Base-by-base conservation (phyloP, 805 yeast genomes). In the Sporopachydermia quercuum region DNA sequence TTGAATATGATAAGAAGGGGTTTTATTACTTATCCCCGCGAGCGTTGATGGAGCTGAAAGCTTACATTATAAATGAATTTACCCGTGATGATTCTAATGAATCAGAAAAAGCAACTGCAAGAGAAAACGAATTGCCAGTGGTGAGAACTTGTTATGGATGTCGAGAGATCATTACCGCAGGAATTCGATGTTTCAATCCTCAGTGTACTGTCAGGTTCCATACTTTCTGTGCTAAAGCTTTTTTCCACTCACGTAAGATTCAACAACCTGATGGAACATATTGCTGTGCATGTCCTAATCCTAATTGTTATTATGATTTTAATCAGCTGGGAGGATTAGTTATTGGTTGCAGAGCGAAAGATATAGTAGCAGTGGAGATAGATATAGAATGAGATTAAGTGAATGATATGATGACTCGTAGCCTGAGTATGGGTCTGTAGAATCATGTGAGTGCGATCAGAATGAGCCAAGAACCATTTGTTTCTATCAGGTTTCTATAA, bases 81-180 rank as follows among this genome's bases (percentile, higher is more conserved):
- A 72, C 71, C 1, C 47, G 11, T 42, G 34, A 35, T 16, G 69
- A 3, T n/a, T 8, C 13, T 23, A 23, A 23, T 23, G 8, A 8
- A 23, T 23, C 30, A 8, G 30, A 8, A 8, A n/a, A 23, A 8
- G n/a, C n/a, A n/a, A n/a, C n/a, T n/a, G n/a, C n/a, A n/a, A n/a
- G n/a, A n/a, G n/a, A 34, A 5, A 36, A 38, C 4, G 50, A 41
- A n/a, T 30, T 30, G 4, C 30, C 40, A 14, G 59, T 62, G 15
- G 47, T 71, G 2, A 52, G 62, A 8, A 15, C 50, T 16, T 77
- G 85, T 47, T 40, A 45, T 18, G 74, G 70, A 13, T 77, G 84
- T 52, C 54, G 57, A 18, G 71, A 65, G 19, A 55, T 76, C 4
- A 68, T 71, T 3, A 76, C 80, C 0, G 43, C 65, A 27, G 85